Percentiles rank a stretch among this genome's conserved stretches.
Evolutionary conservation across 2,329 filamentous ascomycete genomes (phyloP).

Genomic region (Amauroascus verrucosus): DNA sequence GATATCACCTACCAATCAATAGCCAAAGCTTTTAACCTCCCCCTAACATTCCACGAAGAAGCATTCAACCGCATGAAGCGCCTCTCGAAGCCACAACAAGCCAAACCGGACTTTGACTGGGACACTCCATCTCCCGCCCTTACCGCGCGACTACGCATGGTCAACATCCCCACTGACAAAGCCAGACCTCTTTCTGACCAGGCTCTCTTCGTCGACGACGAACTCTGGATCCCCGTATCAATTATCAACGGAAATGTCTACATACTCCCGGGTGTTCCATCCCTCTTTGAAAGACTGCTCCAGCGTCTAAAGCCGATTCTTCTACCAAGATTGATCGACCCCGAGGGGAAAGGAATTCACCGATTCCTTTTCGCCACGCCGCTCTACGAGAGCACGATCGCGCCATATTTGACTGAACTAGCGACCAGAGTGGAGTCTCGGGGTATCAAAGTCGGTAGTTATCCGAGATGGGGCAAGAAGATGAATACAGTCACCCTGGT

Average conservation of each 20-base stretch:
- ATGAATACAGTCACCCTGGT: slow-evolving; percentile 87
- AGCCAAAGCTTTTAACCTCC: slow-evolving; percentile 73
- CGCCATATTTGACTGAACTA: slow-evolving; percentile 69
- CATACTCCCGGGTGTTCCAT: slow-evolving; percentile 81
- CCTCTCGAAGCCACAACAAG: slow-evolving; percentile 62
- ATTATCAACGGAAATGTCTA: slow-evolving; percentile 90
- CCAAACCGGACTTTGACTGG: slow-evolving; percentile 71
- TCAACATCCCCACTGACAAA: slow-evolving; percentile 69
- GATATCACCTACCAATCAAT: slow-evolving; percentile 96
- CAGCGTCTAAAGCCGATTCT: slow-evolving; percentile 64
- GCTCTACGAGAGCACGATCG: slow-evolving; percentile 73
- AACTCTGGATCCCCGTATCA: slow-evolving; percentile 81
- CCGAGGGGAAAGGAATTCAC: slow-evolving; percentile 68
- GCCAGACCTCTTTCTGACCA: slow-evolving; percentile 56
- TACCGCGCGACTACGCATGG: slow-evolving; percentile 81
- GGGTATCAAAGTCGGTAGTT: slow-evolving; percentile 89
- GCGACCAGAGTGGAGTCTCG: slow-evolving; percentile 60
- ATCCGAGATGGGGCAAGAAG: slow-evolving; percentile 82
- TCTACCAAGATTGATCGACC: slow-evolving; percentile 61
- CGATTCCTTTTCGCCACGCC: slow-evolving; percentile 80
- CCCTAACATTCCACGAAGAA: slow-evolving; percentile 64
- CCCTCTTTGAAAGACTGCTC: slow-evolving; percentile 69
- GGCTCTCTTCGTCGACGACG: slow-evolving; percentile 65
- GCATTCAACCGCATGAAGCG: slow-evolving; percentile 74
- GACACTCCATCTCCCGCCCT: slow-evolving; percentile 67